These are phyloP conservation scores for Pichia eremophila DNA, from an alignment of 805 yeast species.

Conservation along the genomic window DNA sequence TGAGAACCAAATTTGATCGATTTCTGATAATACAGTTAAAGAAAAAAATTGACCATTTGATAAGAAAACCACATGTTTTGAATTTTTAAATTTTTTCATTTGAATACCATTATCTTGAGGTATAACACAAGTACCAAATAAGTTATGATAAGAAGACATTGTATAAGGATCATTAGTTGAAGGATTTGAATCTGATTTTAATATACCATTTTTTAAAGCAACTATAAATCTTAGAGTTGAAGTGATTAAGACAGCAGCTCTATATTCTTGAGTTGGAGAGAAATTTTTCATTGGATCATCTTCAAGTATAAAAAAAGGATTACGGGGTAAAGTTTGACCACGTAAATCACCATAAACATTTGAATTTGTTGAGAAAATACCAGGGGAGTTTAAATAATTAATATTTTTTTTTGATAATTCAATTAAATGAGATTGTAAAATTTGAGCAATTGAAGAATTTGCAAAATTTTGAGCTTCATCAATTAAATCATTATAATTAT, in stretches of 20 bases:
- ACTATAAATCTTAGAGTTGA: slow-evolving; percentile 60
- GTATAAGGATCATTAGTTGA: slow-evolving; percentile 43
- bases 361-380: slow-evolving; percentile 40
- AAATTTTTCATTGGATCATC: slow-evolving; percentile 60
- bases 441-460: slow-evolving; percentile 30
- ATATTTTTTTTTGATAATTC: slow-evolving; percentile 35
- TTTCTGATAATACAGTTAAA: slow-evolving; percentile 38
- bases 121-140: slow-evolving; percentile 61
- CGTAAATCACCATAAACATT: slow-evolving; percentile 54
- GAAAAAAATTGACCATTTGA: slow-evolving; percentile 42
- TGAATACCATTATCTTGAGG: slow-evolving; percentile 36
- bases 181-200: slow-evolving; percentile 52
- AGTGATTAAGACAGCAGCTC: slow-evolving; percentile 58
- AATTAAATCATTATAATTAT: slow-evolving; percentile 39
- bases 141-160: slow-evolving; percentile 57
- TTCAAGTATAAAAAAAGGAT: slow-evolving; percentile 66
- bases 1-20: slow-evolving; percentile 39
- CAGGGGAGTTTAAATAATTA: slow-evolving; percentile 45
- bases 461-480: slow-evolving; percentile 37
- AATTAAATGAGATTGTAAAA: slow-evolving; percentile 45
- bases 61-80: slow-evolving; percentile 42
- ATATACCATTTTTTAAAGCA: slow-evolving; percentile 42
- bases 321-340: slow-evolving; percentile 64
- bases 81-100: slow-evolving; percentile 29
- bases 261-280: slow-evolving; percentile 52